Percentiles rank a stretch among this genome's conserved stretches.
phyloP scores from a whole-genome alignment of 2,329 filamentous ascomycete genomes.

The Chrysoporthe austroafricana region DNA sequence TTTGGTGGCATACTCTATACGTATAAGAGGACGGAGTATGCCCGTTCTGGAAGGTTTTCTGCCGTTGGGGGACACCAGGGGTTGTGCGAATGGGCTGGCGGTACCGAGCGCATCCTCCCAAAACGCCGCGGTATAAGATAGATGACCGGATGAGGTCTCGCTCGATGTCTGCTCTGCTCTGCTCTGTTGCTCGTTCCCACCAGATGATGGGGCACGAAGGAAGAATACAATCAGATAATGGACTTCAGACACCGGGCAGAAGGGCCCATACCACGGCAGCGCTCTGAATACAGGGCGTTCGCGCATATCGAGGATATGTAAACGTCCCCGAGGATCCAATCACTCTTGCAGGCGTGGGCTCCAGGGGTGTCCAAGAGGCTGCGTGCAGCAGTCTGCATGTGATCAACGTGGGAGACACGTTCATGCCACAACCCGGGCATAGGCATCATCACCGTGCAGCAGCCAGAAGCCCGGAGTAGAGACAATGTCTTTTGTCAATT shows the following conservation, averaged over 20 bases:
- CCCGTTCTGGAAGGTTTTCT: neutral
- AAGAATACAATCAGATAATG: neutral
- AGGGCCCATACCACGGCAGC: neutral
- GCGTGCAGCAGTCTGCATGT: neutral
- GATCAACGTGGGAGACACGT: neutral
- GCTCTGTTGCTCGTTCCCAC: neutral
- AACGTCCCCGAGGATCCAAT: slow-evolving; percentile 5
- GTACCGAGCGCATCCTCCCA: too few relatives aligned
- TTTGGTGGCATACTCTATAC: too few relatives aligned
- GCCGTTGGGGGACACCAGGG: neutral
- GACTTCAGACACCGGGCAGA: neutral
- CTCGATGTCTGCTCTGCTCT: neutral
- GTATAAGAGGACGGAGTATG: neutral
- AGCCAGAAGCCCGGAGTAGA: neutral
- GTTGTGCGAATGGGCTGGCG: too few relatives aligned
- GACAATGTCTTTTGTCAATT: neutral
- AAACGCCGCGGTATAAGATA: too few relatives aligned
- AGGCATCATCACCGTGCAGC: neutral
- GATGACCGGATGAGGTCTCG: too few relatives aligned
- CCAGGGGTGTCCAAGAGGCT: neutral
- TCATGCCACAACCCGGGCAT: neutral
- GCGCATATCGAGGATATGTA: neutral
- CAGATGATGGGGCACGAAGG: neutral
- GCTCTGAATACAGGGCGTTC: neutral
- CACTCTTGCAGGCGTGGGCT: neutral